A percentile compares a stretch with the other conserved stretches of the same genome.
These are phyloP conservation scores for Teratosphaeria destructans DNA, from an alignment of 2,329 filamentous ascomycete genomes.

Conservation along the genomic window DNA sequence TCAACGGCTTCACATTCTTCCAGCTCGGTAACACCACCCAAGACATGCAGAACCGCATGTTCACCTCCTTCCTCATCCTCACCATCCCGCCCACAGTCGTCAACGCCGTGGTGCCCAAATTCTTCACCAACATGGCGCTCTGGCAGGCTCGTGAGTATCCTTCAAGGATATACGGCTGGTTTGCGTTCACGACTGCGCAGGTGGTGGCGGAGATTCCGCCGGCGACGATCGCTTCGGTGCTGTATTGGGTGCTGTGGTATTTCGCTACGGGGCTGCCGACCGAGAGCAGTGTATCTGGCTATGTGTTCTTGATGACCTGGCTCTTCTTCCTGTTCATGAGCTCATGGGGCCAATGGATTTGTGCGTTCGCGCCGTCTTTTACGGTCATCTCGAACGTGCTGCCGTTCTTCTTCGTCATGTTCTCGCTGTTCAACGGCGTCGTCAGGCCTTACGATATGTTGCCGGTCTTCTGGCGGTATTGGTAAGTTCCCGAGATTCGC, in stretches of 20 bases:
- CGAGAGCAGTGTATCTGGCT: conserved; percentile 56
- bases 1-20: conserved; percentile 63
- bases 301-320: conserved; percentile 67
- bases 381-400: conserved; percentile 66
- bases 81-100: conserved; percentile 58
- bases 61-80: conserved; percentile 53
- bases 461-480: conserved; percentile 62
- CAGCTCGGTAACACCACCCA: conserved; percentile 53
- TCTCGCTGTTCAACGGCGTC: conserved; percentile 67
- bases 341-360: conserved; percentile 76
- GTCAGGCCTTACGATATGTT: conserved; percentile 56
- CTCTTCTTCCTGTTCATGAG: conserved; percentile 68
- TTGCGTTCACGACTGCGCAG: conserved; percentile 65
- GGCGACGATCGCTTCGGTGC: conserved; percentile 50
- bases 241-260: conserved; percentile 72
- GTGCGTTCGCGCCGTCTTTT: conserved; percentile 68
- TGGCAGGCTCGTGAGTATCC: conserved; percentile 67
- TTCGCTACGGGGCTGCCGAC: conserved; percentile 61
- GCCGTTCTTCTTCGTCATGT: conserved; percentile 74
- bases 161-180: conserved; percentile 65
- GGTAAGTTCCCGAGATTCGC: conserved; percentile 24
- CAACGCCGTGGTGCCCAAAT: conserved; percentile 67
- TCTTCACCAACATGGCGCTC: conserved; percentile 60
- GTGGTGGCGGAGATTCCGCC: conserved; percentile 63
- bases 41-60: conserved; percentile 69